Evolutionary conservation across 139 green algal species (phyloP).

Genomic region (Gonium pectorale): DNA sequence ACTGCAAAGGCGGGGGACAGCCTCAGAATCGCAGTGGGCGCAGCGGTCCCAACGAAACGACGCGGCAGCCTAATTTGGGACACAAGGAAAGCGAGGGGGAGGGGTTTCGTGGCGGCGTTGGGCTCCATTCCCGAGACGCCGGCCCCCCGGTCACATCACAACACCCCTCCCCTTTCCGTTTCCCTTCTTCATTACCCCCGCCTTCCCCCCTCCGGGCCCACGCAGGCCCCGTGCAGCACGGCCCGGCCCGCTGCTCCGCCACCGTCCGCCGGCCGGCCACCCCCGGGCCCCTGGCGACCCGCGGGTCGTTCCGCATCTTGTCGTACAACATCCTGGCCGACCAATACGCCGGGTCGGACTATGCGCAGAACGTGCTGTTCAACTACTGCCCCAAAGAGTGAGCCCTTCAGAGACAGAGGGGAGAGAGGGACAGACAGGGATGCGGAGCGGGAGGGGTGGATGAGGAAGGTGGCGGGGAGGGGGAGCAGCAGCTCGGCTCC

Average conservation of each 20-base stretch:
- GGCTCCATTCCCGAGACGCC: too few species aligned
- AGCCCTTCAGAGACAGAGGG: neutral
- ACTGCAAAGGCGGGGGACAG: too few species aligned
- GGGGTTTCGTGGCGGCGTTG: too few species aligned
- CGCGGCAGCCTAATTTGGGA: too few species aligned
- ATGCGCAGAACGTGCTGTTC: constrained; percentile 79
- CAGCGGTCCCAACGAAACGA: too few species aligned
- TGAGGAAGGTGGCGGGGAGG: too few species aligned
- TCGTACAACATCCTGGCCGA: constrained; percentile 96
- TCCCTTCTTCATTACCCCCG: neutral
- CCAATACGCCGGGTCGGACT: constrained; percentile 84
- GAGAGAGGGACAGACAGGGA: too few species aligned
- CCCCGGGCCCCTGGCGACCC: neutral
- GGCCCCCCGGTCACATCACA: neutral
- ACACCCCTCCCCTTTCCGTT: neutral
- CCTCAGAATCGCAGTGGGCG: too few species aligned
- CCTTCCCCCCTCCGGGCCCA: neutral
- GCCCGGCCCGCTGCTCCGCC: constrained; percentile 56
- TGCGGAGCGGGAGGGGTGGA: too few species aligned
- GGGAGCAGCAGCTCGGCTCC: too few species aligned
- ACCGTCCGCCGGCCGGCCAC: constrained; percentile 8
- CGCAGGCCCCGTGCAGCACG: constrained; percentile 57
- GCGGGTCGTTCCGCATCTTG: constrained; percentile 72
- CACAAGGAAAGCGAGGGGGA: too few species aligned
- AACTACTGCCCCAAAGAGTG: constrained; percentile 70